Evolutionary conservation across 1,139 yeast genomes (phyloP).

Genomic region (Taphrina betulina): DNA sequence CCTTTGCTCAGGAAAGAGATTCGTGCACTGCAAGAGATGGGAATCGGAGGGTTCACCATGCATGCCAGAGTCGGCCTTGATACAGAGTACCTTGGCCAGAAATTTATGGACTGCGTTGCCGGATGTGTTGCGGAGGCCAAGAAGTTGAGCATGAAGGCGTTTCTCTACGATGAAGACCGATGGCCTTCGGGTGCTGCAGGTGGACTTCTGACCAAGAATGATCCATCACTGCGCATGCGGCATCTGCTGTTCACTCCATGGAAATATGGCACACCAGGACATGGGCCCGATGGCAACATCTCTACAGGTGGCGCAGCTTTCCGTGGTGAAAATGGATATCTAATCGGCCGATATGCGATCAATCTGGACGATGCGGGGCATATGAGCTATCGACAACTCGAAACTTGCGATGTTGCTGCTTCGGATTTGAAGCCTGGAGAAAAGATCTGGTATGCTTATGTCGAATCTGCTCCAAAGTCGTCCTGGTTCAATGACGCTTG

Average conservation of each 20-base stretch:
- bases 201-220: constrained; percentile 13
- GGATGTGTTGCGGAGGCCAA: constrained; percentile 25
- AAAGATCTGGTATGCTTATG: constrained; percentile 28
- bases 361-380: constrained; percentile 9
- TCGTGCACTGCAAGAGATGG: constrained; percentile 20
- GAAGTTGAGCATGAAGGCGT: constrained; percentile 23
- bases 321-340: constrained; percentile 21
- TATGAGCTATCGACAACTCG: constrained; percentile 17
- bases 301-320: constrained; percentile 30
- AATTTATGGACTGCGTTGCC: constrained; percentile 22
- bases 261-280: constrained; percentile 27
- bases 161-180: constrained; percentile 24
- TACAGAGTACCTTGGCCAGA: constrained; percentile 20
- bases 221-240: constrained; percentile 19
- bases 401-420: constrained; percentile 1
- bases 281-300: constrained; percentile 18
- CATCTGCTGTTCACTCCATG: constrained; percentile 28
- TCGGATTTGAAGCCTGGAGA: constrained; percentile 15
- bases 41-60: constrained; percentile 31
- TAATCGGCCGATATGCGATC: constrained; percentile 18
- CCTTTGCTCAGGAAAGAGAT: constrained; percentile 29
- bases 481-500: constrained; percentile 30
- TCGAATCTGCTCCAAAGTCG: constrained; percentile 13
- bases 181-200: constrained; percentile 31
- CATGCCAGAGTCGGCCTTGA: constrained; percentile 30